Evolutionary conservation across 192 early-diverging fungal genomes (phyloP).

Genomic region (Podila verticillata): DNA sequence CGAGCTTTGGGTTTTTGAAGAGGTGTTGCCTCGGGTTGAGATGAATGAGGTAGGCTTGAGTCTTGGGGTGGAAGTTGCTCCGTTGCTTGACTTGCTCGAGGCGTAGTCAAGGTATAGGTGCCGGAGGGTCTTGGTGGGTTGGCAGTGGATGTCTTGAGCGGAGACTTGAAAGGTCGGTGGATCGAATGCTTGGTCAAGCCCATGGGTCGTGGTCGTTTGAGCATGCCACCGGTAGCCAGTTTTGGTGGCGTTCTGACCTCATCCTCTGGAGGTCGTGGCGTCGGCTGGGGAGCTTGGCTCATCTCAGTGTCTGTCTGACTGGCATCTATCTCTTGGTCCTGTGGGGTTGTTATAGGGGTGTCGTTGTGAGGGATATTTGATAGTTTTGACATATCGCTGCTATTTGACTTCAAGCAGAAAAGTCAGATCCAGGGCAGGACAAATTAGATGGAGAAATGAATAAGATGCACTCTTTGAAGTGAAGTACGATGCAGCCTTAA

Average conservation of each 20-base stretch:
- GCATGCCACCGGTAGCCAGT: not conserved
- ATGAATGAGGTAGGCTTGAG: not conserved
- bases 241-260: not conserved
- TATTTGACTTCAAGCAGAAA: no score
- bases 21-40: not conserved
- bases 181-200: not conserved
- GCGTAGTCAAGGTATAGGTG: not conserved
- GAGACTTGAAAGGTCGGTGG: slow-evolving; percentile 4
- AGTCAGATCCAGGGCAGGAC: no score
- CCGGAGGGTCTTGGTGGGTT: not conserved
- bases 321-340: no score
- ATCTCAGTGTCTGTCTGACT: no score
- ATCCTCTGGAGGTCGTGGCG: not conserved
- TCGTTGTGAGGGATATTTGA: no score
- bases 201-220: not conserved
- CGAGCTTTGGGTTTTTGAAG: not conserved
- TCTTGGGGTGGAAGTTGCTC: not conserved
- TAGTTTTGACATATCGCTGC: no score
- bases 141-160: not conserved
- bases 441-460: no score
- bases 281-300: no score
- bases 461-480: no score
- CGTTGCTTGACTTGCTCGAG: not conserved
- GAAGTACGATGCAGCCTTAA: no score
- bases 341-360: no score